These are phyloP conservation scores for Hemisphaericaspora lyxosophila DNA, from an alignment of 1,139 yeast species.

Conservation along the genomic window DNA sequence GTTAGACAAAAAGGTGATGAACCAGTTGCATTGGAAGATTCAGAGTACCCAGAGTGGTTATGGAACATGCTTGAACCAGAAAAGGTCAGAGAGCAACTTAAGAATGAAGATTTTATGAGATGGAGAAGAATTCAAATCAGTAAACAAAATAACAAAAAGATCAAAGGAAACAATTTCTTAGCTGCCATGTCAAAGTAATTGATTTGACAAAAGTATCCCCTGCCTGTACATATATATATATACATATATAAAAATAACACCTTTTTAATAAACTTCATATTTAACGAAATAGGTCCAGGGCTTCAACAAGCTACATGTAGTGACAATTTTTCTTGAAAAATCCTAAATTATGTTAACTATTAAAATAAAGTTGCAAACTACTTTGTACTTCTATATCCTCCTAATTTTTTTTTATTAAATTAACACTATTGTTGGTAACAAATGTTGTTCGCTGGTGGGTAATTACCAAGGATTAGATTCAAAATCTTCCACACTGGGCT, in stretches of 20 bases:
- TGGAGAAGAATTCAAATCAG: slow-evolving; percentile 71
- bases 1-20: slow-evolving; percentile 79
- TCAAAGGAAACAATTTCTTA: slow-evolving; percentile 79
- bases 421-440: too few relatives aligned
- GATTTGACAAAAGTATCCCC: too few relatives aligned
- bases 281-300: too few relatives aligned
- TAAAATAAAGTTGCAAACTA: too few relatives aligned
- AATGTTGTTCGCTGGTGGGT: too few relatives aligned
- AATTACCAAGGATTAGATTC: slow-evolving; percentile 55
- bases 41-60: slow-evolving; percentile 92
- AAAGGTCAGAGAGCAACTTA: slow-evolving; percentile 51
- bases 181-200: slow-evolving; percentile 39
- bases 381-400: too few relatives aligned
- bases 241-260: too few relatives aligned
- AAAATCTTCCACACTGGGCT: slow-evolving; percentile 38
- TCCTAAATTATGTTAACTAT: too few relatives aligned
- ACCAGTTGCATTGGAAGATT: slow-evolving; percentile 86
- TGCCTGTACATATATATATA: slow-evolving; percentile 7
- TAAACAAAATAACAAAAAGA: slow-evolving; percentile 61
- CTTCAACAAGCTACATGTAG: too few relatives aligned
- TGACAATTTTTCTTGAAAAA: too few relatives aligned
- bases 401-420: too few relatives aligned
- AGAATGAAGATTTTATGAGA: slow-evolving; percentile 59
- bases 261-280: too few relatives aligned
- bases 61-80: slow-evolving; percentile 81